Evolutionary conservation across 2,329 filamentous ascomycete genomes (phyloP), one percentile per base, ranked within the genome.

Genomic region (Aphanocladium album): DNA sequence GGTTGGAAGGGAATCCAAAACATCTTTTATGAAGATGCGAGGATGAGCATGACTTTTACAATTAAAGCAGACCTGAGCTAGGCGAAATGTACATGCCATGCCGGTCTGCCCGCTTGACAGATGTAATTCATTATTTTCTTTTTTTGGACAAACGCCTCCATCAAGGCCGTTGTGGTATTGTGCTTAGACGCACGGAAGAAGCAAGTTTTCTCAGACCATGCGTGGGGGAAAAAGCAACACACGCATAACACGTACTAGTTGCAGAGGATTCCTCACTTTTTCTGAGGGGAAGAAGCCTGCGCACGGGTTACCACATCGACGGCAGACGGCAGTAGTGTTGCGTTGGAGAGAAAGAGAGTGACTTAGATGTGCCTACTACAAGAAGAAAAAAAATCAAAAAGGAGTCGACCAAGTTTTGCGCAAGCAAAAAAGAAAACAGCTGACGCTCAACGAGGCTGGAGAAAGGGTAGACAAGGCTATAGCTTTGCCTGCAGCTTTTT

Each of bases 181-280:
- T 52, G 41, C n/a, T 60, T 60, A 60, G 59, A 50, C 52, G 45
- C 19, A 23, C 25, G 37, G 27, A 55, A 57, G 16, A 61, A 61
- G 52, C 51, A 61, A 61, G 27, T 50, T 30, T n/a, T 19, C 14
- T 5, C 41, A 35, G 49, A 37, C 51, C 21, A 39, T 41, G n/a
- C 30, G 23, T 25, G 21, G 33, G 33, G 47, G 35, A 61, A 61
- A 57, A 61, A 57, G 52, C 21, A 61, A 56, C 30, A 56, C 30
- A n/a, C 16, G 27, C 50, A 27, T 35, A 46, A n/a, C 27, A 45
- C 17, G 37, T 50, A 35, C 56, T 33, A 39, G 56, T 14, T 43
- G 21, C 19, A 47, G 33, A 57, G 45, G 33, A 45, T 49, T 39
- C 27, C 25, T 11, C 9, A 4, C 21, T 27, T 14, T 56, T 49